These are phyloP conservation scores for Nicotiana benthamiana DNA, from an alignment of 257 asterid genomes.

Conservation along the genomic window DNA sequence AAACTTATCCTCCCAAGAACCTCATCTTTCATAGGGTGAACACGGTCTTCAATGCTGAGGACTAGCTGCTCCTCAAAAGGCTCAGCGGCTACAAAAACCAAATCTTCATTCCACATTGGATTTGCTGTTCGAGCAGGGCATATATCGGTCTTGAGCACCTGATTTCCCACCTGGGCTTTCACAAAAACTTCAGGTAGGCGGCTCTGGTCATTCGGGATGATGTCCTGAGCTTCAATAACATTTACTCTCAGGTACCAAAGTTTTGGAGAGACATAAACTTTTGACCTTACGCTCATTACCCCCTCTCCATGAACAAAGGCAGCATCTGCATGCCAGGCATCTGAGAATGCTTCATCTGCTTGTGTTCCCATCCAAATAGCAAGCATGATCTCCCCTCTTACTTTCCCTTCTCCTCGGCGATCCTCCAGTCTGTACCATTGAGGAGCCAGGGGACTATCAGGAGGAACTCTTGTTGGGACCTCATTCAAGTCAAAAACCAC, in stretches of 20 bases:
- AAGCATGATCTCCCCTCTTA: conserved; percentile 54
- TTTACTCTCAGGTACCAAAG: conserved; percentile 76
- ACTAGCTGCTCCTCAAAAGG: conserved; percentile 75
- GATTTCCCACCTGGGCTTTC: conserved; percentile 54
- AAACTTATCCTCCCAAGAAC: conserved; percentile 44
- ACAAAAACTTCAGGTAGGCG: conserved; percentile 48
- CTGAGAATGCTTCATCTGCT: conserved; percentile 72
- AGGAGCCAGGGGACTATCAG: conserved; percentile 81
- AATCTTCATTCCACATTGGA: conserved; percentile 76
- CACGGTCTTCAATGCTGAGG: conserved; percentile 51
- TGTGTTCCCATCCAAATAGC: conserved; percentile 79
- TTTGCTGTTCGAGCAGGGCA: conserved; percentile 44
- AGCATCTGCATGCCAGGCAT: conserved; percentile 82
- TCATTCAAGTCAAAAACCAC: conserved; percentile 60
- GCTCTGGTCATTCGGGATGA: conserved; percentile 35
- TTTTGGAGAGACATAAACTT: conserved; percentile 68
- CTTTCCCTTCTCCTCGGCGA: conserved; percentile 37
- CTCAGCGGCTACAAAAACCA: conserved; percentile 63
- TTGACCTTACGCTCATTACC: conserved; percentile 48
- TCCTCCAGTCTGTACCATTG: conserved; percentile 73
- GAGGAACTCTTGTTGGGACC: conserved; percentile 67
- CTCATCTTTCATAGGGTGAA: conserved; percentile 52
- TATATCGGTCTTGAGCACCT: conserved; percentile 41
- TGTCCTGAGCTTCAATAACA: conserved; percentile 74
- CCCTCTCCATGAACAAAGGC: conserved; percentile 62